phyloP scores from a whole-genome alignment of 2,329 filamentous ascomycete species.

The Trematosphaeria pertusa region DNA sequence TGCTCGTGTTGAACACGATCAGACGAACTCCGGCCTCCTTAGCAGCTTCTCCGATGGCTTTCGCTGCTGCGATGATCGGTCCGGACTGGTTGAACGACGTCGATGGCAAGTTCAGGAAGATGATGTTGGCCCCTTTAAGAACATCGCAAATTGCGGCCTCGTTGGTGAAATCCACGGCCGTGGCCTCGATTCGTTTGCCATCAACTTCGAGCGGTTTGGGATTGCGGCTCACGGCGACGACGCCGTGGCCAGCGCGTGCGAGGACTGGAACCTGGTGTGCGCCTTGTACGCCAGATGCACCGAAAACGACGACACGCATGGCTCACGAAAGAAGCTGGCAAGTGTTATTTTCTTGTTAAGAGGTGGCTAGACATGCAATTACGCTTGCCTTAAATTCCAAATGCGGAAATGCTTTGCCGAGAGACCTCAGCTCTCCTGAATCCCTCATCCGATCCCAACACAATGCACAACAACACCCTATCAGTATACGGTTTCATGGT shows the following conservation, averaged over 20 bases:
- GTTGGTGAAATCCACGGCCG: constrained; percentile 32
- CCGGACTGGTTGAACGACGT: constrained; percentile 36
- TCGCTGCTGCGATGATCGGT: constrained; percentile 31
- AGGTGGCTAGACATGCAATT: too few species aligned
- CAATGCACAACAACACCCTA: too few species aligned
- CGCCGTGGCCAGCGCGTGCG: constrained; percentile 28
- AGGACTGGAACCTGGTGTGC: constrained; percentile 37
- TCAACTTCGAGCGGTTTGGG: constrained; percentile 24
- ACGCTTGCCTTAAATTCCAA: too few species aligned
- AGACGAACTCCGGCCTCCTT: constrained; percentile 21
- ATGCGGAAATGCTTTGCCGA: too few species aligned
- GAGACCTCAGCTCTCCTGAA: too few species aligned
- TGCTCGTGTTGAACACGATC: constrained; percentile 40
- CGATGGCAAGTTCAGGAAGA: constrained; percentile 38
- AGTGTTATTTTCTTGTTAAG: too few species aligned
- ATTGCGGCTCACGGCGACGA: constrained; percentile 35
- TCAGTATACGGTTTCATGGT: too few species aligned
- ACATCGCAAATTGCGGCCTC: constrained; percentile 17
- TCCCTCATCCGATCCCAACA: too few species aligned
- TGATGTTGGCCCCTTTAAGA: constrained; percentile 24
- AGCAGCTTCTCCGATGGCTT: constrained; percentile 26
- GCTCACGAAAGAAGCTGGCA: too few species aligned
- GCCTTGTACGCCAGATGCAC: constrained; percentile 39
- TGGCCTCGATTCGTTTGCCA: constrained; percentile 22
- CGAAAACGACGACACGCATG: constrained; percentile 39